Evolutionary conservation across 2,329 filamentous ascomycete species (phyloP), one percentile per base, ranked within the genome.

Genomic region (Epichloe coenophiala): DNA sequence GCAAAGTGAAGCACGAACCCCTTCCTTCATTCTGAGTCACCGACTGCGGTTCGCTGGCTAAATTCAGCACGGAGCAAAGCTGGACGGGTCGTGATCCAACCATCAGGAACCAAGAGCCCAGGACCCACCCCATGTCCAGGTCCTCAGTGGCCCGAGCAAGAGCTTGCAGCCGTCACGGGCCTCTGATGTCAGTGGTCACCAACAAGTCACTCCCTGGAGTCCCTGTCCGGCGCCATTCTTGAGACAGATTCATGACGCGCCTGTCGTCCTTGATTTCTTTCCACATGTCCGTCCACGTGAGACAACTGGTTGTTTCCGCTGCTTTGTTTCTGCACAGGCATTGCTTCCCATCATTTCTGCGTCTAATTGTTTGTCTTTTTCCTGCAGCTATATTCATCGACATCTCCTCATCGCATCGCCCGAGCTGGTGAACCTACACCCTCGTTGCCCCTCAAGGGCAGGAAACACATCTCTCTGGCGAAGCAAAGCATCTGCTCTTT

Each of bases 141-240:
- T 31, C 4, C 27, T 31, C 27, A 9, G 27, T 31, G 27, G 27
- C 7, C 8, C 8, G 27, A 31, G 27, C 6, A 27, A 27, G 23
- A 19, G 9, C n/a, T n/a, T 13, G 8, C 44, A 21, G 17, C n/a
- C 13, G 5, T 6, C 36, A 21, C 21, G 1, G 64, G 63, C n/a
- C 64, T 58, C 63, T 65, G 63, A 66, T 66, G n/a, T n/a, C n/a
- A n/a, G n/a, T n/a, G n/a, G 64, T 66, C 64, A 65, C 63, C 47
- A 53, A 38, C 47, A 53, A 38, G 7, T 44, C 17, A n/a, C n/a
- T n/a, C n/a, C n/a, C n/a, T n/a, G n/a, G n/a, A n/a, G n/a, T 3
- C 23, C 35, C 38, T 17, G 11, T 13, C 21, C 37, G 42, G 35
- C 21, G n/a, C 41, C n/a, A 38, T 19, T 41, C 31, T 11, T 46